A percentile compares a stretch with the other conserved stretches of the same genome.
Evolutionary conservation across 495 filamentous ascomycete species (phyloP).

Genomic region (Thermochaetoides thermophila): DNA sequence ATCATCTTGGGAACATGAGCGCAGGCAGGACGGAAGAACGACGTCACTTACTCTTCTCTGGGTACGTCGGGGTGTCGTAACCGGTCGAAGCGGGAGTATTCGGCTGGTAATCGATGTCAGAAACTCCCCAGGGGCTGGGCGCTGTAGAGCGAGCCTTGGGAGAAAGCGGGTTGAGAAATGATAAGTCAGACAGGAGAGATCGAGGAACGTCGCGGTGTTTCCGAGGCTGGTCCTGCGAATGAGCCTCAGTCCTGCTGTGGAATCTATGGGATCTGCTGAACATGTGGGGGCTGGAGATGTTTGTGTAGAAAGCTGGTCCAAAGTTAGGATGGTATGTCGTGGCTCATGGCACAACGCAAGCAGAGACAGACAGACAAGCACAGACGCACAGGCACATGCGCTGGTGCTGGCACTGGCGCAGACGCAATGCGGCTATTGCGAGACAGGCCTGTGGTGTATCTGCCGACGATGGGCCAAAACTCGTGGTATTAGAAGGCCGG

Average conservation of each 20-base stretch:
- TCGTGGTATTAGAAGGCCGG: too few relatives aligned
- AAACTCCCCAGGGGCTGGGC: constrained; percentile 17
- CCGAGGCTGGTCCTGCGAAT: constrained; percentile 18
- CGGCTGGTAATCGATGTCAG: constrained; percentile 23
- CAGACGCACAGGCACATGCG: too few relatives aligned
- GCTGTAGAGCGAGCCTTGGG: constrained; percentile 24
- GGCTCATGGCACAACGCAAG: too few relatives aligned
- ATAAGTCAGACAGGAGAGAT: constrained; percentile 26
- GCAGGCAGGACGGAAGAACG: not conserved
- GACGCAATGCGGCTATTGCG: constrained; percentile 7
- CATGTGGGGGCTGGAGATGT: constrained; percentile 23
- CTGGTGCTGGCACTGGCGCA: too few relatives aligned
- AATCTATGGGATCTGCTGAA: constrained; percentile 30
- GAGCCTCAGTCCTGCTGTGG: constrained; percentile 20
- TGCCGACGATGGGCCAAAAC: too few relatives aligned
- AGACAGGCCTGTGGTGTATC: not conserved
- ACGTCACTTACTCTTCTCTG: constrained; percentile 31
- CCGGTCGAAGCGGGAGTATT: constrained; percentile 14
- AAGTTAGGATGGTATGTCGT: too few relatives aligned
- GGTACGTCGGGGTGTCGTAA: constrained; percentile 18
- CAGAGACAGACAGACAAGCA: too few relatives aligned
- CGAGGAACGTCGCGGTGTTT: constrained; percentile 22
- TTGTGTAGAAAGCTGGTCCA: too few relatives aligned
- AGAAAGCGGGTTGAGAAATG: constrained; percentile 20
- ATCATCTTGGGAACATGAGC: too few relatives aligned